A percentile compares a stretch with the other conserved stretches of the same genome.
Evolutionary conservation across 78 protist species (phyloP).

Genomic region (Guillardia theta): DNA sequence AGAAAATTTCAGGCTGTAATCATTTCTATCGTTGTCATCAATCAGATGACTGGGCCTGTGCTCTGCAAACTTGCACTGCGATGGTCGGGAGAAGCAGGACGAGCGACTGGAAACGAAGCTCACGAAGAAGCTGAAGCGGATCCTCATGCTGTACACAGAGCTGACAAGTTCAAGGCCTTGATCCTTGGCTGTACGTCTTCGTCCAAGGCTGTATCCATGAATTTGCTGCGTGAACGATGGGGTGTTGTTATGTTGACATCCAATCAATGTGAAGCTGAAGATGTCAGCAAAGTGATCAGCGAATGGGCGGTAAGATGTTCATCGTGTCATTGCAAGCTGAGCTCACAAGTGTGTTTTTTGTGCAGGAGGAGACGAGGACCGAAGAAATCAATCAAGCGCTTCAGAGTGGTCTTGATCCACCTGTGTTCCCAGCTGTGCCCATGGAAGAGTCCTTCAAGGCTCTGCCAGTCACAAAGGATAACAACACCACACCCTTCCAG

Average conservation of each 20-base stretch:
- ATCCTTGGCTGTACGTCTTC: not conserved
- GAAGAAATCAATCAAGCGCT: not conserved
- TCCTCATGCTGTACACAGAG: not conserved
- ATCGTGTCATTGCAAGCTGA: not conserved
- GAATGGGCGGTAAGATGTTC: not conserved
- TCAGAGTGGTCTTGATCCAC: not conserved
- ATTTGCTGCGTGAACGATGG: not conserved
- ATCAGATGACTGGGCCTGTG: not conserved
- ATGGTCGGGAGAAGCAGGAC: not conserved
- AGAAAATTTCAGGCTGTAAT: not conserved
- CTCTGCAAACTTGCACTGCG: not conserved
- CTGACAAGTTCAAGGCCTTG: not conserved
- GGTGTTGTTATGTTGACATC: not conserved
- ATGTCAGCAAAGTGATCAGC: not conserved
- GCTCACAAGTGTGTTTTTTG: not conserved
- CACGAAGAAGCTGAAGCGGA: not conserved
- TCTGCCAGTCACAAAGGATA: too few species aligned
- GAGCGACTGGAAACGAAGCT: not conserved
- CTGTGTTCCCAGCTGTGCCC: not conserved
- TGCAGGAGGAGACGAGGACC: not conserved
- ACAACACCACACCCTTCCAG: too few species aligned
- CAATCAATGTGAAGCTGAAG: not conserved
- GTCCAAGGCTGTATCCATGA: not conserved
- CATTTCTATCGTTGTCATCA: not conserved
- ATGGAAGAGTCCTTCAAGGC: not conserved